phyloP scores from a whole-genome alignment of 75 land plant species.

The Cupressus sempervirens region DNA sequence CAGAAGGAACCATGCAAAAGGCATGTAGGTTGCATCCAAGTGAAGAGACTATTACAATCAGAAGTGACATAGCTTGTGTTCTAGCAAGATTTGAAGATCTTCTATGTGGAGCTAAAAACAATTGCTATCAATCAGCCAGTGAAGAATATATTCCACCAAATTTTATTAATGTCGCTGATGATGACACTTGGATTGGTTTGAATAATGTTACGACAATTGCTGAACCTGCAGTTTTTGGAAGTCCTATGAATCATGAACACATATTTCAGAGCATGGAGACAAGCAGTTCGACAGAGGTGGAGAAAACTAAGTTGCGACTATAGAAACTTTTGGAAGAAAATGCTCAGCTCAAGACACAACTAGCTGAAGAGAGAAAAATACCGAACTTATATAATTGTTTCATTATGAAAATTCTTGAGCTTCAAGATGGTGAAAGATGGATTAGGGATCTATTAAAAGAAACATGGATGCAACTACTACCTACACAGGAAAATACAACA shows the following conservation, averaged over 20 bases:
- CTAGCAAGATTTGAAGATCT: constrained; percentile 2
- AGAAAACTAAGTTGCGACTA: background rate
- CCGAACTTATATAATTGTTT: background rate
- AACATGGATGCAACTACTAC: background rate
- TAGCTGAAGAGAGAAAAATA: background rate
- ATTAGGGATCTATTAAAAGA: background rate
- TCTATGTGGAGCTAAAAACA: background rate
- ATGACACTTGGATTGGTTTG: constrained; percentile 5
- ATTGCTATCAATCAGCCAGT: background rate
- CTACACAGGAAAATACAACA: constrained; percentile 2
- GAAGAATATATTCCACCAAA: background rate
- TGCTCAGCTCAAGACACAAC: background rate
- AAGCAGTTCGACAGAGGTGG: background rate
- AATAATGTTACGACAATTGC: background rate
- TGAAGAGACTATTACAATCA: background rate
- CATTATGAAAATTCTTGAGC: background rate
- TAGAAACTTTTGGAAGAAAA: constrained; percentile 3
- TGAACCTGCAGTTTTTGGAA: background rate
- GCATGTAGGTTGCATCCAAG: background rate
- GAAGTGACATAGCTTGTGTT: background rate
- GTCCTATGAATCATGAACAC: background rate
- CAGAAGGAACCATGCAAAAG: background rate
- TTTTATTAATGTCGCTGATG: background rate
- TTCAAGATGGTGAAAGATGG: background rate
- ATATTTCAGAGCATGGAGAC: background rate